Evolutionary conservation across 495 filamentous ascomycete species (phyloP), one percentile per base, ranked within the genome.

Genomic region (Beverwykella pulmonaria): DNA sequence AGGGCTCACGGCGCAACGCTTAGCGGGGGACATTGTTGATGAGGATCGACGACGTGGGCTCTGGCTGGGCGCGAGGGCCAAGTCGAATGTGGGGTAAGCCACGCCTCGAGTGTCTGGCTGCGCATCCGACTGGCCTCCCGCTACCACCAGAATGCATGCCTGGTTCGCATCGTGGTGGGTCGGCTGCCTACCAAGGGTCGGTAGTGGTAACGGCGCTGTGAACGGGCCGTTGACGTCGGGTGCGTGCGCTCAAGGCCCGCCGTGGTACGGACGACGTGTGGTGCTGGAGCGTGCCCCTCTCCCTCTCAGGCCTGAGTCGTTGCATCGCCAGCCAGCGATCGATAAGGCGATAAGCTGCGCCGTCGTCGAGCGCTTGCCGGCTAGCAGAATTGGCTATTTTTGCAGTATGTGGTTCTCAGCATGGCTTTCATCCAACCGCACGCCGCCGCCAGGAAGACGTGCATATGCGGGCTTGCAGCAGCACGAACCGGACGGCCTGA

Each of bases 391-490:
- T n/a, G 22, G 23, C 48, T 53, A 53, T 65, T 59, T 65, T 59
- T 50, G 61, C 36, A 29, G 25, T 25, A 15, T 23, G 29, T 5
- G 32, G 32, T 34, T 34, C 32, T 34, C 39, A 15, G 47, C 44
- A n/a, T 19, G 59, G n/a, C n/a, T n/a, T n/a, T 10, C 15, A 30
- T n/a, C 55, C 63, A 60, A 67, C 56, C 55, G 49, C 34, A 25
- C 26, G 19, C 6, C 30, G 32, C 55, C 63, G 34, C 46, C 25
- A 19, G 9, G 8, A 1, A 34, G 58, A 4, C 17, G 39, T 56
- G 64, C 64, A 67, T 27, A 23, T 44, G 39, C 39, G 7, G 64
- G 64, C 39, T n/a, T 67, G 63, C 63, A 67, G 47, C 10, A 59
- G 2, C 17, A 30, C 32, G 53, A 50, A 58, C 26, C 61, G 27